Evolutionary conservation across 2,329 filamentous ascomycete species (phyloP).

Genomic region (Pestalotiopsis sp.): DNA sequence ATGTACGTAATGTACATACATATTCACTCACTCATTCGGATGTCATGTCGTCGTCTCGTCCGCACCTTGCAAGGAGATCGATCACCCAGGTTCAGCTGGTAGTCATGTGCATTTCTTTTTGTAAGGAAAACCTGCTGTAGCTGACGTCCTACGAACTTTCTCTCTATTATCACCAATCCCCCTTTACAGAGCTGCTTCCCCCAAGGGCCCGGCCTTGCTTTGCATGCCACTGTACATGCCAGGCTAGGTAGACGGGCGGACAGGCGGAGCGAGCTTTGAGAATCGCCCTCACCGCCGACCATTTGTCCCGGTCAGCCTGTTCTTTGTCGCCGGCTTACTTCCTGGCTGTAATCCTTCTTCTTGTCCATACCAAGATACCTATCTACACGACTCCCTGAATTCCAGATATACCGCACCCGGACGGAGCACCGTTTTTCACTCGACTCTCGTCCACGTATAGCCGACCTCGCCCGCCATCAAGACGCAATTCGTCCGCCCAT

Average conservation of each 20-base stretch:
- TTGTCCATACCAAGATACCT: neutral
- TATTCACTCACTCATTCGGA: too few species aligned
- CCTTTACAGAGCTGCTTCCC: neutral
- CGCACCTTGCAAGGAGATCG: too few species aligned
- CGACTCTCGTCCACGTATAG: neutral
- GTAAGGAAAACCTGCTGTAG: neutral
- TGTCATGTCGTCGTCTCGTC: too few species aligned
- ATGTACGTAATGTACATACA: too few species aligned
- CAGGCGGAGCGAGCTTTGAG: neutral
- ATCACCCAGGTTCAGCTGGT: too few species aligned
- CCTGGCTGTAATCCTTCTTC: neutral
- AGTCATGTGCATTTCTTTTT: too few species aligned
- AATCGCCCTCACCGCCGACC: neutral
- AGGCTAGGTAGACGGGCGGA: neutral
- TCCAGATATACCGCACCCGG: neutral
- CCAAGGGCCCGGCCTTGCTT: neutral
- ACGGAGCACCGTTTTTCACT: neutral
- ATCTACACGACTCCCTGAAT: neutral
- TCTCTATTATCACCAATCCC: neutral
- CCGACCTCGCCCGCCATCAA: neutral
- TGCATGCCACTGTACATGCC: neutral
- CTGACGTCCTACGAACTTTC: neutral
- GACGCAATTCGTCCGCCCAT: neutral
- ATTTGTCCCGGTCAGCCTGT: neutral
- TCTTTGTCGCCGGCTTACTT: neutral